phyloP scores from a whole-genome alignment of 441 rosid species.

The Corymbia calophylla region DNA sequence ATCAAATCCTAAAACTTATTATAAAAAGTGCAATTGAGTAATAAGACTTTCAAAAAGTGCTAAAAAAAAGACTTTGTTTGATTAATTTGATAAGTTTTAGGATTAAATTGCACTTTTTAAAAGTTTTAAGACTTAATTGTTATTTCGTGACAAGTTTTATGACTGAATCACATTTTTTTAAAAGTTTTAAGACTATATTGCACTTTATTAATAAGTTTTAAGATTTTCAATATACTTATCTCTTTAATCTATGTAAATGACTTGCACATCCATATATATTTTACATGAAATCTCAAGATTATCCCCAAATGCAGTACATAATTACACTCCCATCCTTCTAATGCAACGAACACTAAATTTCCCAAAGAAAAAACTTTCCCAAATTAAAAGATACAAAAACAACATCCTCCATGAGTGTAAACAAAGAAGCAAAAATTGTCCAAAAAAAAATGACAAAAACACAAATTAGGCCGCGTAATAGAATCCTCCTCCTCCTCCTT shows the following conservation, averaged over 20 bases:
- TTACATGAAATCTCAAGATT: neutral
- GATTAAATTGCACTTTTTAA: too few species aligned
- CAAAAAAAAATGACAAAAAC: neutral
- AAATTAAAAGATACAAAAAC: neutral
- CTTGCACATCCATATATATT: neutral
- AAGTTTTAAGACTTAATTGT: too few species aligned
- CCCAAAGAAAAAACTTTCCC: neutral
- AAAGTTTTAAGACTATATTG: too few species aligned
- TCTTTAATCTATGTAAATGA: neutral
- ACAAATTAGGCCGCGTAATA: slow-evolving; percentile 18
- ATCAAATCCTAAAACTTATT: too few species aligned
- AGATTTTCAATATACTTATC: neutral
- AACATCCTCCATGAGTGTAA: neutral
- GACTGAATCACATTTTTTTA: too few species aligned
- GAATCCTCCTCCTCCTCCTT: slow-evolving; percentile 46
- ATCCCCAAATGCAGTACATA: neutral
- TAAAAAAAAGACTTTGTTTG: too few species aligned
- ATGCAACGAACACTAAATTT: neutral
- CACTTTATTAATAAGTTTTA: too few species aligned
- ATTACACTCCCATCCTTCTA: neutral
- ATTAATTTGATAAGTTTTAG: too few species aligned
- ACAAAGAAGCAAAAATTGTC: neutral
- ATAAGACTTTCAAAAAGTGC: too few species aligned
- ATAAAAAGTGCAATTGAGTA: too few species aligned
- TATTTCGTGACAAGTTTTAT: too few species aligned